Conservation (phyloP, 768 basidiomycete genomes). For the Plicaturopsis crispa region DNA sequence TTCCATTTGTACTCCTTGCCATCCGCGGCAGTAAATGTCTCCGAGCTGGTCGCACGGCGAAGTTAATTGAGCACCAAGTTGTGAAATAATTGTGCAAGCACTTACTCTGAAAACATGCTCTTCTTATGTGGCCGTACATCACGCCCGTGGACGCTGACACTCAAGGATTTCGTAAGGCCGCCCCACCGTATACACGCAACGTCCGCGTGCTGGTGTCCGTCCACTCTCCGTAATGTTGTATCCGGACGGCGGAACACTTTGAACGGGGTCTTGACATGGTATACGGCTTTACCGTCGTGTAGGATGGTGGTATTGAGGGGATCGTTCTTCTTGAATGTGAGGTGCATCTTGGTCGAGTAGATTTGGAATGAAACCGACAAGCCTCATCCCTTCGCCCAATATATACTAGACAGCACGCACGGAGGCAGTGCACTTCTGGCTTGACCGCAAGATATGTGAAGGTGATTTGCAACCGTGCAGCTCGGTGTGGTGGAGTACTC, state of each 20-base stretch:
- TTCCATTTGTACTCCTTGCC: slow-evolving; percentile 9
- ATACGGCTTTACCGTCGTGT: neutral
- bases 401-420: no score
- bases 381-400: no score
- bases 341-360: no score
- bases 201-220: neutral
- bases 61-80: neutral
- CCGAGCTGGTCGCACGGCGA: neutral
- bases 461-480: no score
- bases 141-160: neutral
- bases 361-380: no score
- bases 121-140: neutral
- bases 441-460: no score
- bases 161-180: neutral
- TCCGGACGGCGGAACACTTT: neutral
- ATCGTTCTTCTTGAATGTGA: no score
- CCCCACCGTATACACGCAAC: neutral
- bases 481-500: no score
- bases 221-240: neutral
- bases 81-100: neutral
- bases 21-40: slow-evolving; percentile 9
- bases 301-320: no score
- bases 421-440: no score
- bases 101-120: neutral
- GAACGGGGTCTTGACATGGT: neutral